Evolutionary conservation across 2,329 filamentous ascomycete species (phyloP).

Genomic region (Cladosporium sp.): DNA sequence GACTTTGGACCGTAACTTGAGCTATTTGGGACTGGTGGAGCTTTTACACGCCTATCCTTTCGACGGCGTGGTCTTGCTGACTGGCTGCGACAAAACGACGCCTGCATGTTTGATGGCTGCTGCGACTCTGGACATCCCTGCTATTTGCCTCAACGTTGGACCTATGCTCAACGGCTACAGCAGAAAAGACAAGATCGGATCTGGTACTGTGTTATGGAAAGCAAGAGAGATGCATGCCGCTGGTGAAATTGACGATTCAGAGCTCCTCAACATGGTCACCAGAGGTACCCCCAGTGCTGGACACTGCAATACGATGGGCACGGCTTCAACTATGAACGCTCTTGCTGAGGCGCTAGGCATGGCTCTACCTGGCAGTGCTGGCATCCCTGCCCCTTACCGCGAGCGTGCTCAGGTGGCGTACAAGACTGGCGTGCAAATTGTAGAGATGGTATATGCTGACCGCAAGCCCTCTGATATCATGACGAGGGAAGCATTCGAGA

Average conservation of each 20-base stretch:
- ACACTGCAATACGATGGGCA: conserved; percentile 32
- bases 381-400: conserved; percentile 28
- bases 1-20: conserved; percentile 28
- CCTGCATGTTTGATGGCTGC: conserved; percentile 30
- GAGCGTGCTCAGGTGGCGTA: conserved; percentile 29
- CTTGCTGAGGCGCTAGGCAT: conserved; percentile 30
- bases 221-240: conserved; percentile 27
- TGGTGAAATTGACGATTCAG: conserved; percentile 25
- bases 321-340: conserved; percentile 31
- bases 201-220: conserved; percentile 30
- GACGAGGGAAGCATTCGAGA: conserved; percentile 54
- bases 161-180: conserved; percentile 31
- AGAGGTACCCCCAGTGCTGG: conserved; percentile 26
- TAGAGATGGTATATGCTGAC: conserved; percentile 28
- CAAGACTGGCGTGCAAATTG: conserved; percentile 27
- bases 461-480: conserved; percentile 50
- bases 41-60: conserved; percentile 29
- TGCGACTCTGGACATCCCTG: conserved; percentile 28
- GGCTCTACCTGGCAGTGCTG: conserved; percentile 27
- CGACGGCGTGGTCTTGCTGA: conserved; percentile 28
- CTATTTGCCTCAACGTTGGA: conserved; percentile 30
- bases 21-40: conserved; percentile 28
- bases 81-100: conserved; percentile 31
- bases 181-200: conserved; percentile 22
- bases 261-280: conserved; percentile 26